phyloP scores from a whole-genome alignment of 129 eudicot genomes.

The Logfia minima region DNA sequence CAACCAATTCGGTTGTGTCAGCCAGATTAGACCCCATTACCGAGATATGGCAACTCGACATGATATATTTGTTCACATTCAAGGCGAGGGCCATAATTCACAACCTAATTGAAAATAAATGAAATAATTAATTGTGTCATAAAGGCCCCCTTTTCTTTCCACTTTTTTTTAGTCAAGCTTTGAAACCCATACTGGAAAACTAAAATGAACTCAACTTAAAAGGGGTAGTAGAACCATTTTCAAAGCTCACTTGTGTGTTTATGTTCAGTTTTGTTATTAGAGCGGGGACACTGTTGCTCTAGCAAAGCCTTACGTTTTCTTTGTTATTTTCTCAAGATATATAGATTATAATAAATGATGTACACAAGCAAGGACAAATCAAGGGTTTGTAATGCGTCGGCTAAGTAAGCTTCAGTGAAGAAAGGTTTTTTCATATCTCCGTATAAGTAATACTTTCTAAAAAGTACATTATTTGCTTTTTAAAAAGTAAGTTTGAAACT shows the following conservation, averaged over 20 bases:
- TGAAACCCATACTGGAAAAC: too few relatives aligned
- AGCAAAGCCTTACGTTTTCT: not conserved
- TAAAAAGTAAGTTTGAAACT: too few relatives aligned
- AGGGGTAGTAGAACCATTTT: not conserved
- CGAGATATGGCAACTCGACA: too few relatives aligned
- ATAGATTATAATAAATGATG: not conserved
- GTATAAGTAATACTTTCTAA: slow-evolving; percentile 45
- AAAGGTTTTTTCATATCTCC: slow-evolving; percentile 43
- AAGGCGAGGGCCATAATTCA: too few relatives aligned
- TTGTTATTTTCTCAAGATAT: not conserved
- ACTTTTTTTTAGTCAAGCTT: too few relatives aligned
- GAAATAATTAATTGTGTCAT: too few relatives aligned
- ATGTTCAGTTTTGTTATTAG: not conserved
- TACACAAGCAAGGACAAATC: not conserved
- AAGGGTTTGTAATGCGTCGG: not conserved
- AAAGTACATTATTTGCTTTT: slow-evolving; percentile 79
- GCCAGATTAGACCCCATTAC: too few relatives aligned
- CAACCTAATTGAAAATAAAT: too few relatives aligned
- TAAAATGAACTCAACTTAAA: not conserved
- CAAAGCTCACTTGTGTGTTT: not conserved
- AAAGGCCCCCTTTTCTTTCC: too few relatives aligned
- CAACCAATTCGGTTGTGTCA: too few relatives aligned
- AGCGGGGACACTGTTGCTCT: not conserved
- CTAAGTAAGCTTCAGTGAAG: slow-evolving; percentile 45
- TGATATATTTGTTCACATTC: too few relatives aligned